Evolutionary conservation across 768 basidiomycete species (phyloP), one percentile per base, ranked within the genome.

Genomic region (Pulveroboletus sp.): DNA sequence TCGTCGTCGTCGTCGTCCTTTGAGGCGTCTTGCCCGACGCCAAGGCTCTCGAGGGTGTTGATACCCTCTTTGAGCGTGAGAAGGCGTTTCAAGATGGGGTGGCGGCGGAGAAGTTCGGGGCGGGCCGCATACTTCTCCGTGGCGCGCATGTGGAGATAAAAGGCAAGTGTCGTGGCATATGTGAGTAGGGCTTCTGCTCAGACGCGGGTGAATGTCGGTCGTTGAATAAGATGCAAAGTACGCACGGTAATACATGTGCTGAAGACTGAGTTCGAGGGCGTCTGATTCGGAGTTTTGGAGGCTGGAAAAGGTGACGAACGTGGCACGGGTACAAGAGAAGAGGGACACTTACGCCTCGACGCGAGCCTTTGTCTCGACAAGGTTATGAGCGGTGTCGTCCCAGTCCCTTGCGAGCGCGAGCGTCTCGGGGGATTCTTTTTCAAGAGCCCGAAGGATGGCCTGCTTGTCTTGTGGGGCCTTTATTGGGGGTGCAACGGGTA

Each of bases 221-320:
- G 17, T n/a, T 6, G 8, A 7, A 35, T 9, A 21, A 21, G 34
- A 46, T 17, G 27, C 3, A n/a, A 45, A 35, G 29, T 6, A 76
- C 91, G 69, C 63, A 93, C 94, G 94, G 63, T 95, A 90, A 69
- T 95, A 85, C 37, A 94, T 71, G 62, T 94, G 87, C 43, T 84
- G 68, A 75, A 94, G 80, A 42, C 88, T 87, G 21, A 82, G 71
- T 47, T 72, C 75, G 5, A 83, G 71, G n/a, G 75, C 60, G 40
- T 86, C 79, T 0, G 78, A 64, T 37, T 75, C 69, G 24, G 74
- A 66, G 13, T 69, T 59, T 50, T 80, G 69, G 16, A 80, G 51
- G 43, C 88, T 90, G 58, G 24, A 39, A 47, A 17, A 51, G 24
- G 32, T 41, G 37, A 52, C 6, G 10, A 3, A 13, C 25, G 34